Evolutionary conservation across 78 protist species (phyloP).

Genomic region (Tieghemostelium lacteum): DNA sequence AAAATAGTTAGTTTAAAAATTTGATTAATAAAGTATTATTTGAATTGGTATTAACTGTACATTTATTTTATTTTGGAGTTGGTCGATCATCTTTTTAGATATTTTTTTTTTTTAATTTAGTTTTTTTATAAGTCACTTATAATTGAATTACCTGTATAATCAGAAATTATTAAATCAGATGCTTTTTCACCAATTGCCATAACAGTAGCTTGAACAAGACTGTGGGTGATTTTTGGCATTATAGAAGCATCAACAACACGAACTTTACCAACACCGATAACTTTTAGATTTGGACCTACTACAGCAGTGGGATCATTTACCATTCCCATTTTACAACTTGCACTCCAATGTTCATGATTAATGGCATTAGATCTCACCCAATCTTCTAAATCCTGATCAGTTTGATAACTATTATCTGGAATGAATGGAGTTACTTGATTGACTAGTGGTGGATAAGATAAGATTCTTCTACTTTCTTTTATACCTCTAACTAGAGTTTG

Average conservation of each 20-base stretch:
- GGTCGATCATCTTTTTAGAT: no score
- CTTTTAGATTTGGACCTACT: conserved; percentile 7
- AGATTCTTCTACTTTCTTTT: conserved; percentile 32
- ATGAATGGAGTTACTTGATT: not conserved
- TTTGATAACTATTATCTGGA: not conserved
- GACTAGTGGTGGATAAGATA: conserved; percentile 57
- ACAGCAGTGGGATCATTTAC: conserved; percentile 53
- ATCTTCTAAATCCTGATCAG: conserved; percentile 17
- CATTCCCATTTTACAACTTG: conserved; percentile 53
- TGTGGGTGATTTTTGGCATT: conserved; percentile 23
- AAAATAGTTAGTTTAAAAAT: no score
- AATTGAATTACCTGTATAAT: no score
- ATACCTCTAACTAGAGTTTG: conserved; percentile 5
- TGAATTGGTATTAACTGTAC: no score
- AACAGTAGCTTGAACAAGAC: conserved; percentile 72
- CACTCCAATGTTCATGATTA: conserved; percentile 57
- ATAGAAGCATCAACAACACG: conserved; percentile 62
- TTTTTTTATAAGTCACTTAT: no score
- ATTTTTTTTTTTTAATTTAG: no score
- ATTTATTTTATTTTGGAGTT: no score
- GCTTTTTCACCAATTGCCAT: conserved; percentile 66
- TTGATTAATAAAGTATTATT: no score
- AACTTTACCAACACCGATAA: conserved; percentile 41
- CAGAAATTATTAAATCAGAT: conserved; percentile 40
- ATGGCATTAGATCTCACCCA: conserved; percentile 15